Evolutionary conservation across 495 filamentous ascomycete species (phyloP).

Genomic region (Annulohypoxylon maeteangense): DNA sequence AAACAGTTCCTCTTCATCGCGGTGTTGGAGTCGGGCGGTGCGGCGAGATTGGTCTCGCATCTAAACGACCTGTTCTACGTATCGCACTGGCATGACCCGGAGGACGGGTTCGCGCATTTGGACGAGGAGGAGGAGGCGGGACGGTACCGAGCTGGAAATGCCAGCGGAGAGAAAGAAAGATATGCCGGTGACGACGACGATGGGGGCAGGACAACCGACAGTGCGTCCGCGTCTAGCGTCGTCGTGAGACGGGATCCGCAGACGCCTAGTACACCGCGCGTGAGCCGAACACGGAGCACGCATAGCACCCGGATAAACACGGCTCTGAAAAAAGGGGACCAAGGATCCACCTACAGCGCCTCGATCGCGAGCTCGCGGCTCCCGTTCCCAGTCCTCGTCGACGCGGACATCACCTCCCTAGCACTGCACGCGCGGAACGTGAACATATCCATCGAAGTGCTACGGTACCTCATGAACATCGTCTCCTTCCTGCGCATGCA

Average conservation of each 20-base stretch:
- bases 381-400: slow-evolving; percentile 16
- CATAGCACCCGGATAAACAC: neutral
- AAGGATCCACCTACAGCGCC: neutral
- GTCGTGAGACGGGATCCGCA: slow-evolving; percentile 37
- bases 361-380: neutral
- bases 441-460: slow-evolving; percentile 67
- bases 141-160: neutral
- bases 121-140: slow-evolving; percentile 62
- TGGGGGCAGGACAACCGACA: slow-evolving; percentile 26
- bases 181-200: slow-evolving; percentile 26
- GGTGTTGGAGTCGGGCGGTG: slow-evolving; percentile 63
- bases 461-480: slow-evolving; percentile 85
- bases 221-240: slow-evolving; percentile 46
- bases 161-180: slow-evolving; percentile 32
- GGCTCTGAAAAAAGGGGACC: neutral
- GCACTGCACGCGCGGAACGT: slow-evolving; percentile 47
- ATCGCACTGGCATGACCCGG: slow-evolving; percentile 82
- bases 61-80: slow-evolving; percentile 89
- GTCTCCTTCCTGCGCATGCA: slow-evolving; percentile 85
- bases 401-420: slow-evolving; percentile 53
- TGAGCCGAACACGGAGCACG: slow-evolving; percentile 14
- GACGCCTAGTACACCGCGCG: neutral
- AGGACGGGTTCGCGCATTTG: slow-evolving; percentile 76
- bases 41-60: slow-evolving; percentile 48
- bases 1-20: slow-evolving; percentile 84